Evolutionary conservation across 306 rosid genomes (phyloP), one percentile per base, ranked within the genome.

Genomic region (Alnus rubra): DNA sequence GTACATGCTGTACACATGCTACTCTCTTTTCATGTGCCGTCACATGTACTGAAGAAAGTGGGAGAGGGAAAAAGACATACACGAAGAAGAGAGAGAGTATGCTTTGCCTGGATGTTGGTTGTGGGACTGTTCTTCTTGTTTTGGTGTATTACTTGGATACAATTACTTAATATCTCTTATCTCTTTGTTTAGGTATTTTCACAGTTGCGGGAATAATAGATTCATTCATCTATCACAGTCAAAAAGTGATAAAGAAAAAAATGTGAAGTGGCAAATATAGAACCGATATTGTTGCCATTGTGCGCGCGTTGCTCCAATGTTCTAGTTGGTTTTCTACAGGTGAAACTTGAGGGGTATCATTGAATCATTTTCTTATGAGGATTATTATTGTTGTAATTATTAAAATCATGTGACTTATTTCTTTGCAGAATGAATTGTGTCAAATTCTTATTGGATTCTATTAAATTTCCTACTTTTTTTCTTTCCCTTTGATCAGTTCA

Each of bases 181-280:
- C 68, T 62, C 71, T 80, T 30, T 76, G 2, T 28, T 11, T 72
- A 94, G 98, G 98, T 74, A 63, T 94, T 65, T 94, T 92, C 88
- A 92, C 92, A 0, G 30, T 94, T 71, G 98, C 98, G 0, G 97
- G 97, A 56, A 90, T 94, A 55, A 72, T 94, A 49, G 97, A 94
- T 86, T 87, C 98, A 31, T 92, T 90, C 0, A 75, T 94, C 86
- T 90, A 90, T 81, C 81, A 92, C 78, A 92, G 98, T 64, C 90
- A 86, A 80, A 92, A 76, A 83, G 88, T 85, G 76, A 85, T 94
- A 58, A 94, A 89, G 84, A 92, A 73, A 87, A 93, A 90, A 87
- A 82, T 86, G 75, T 89, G 84, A 83, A 77, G 87, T 30, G 96
- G 96, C 42, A 90, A 89, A 82, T 84, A 76, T 77, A 71, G 86